Percentiles rank a stretch among this genome's conserved stretches.
phyloP scores from a whole-genome alignment of 352 stramenopile species.

The Phytopythium oedochilum region DNA sequence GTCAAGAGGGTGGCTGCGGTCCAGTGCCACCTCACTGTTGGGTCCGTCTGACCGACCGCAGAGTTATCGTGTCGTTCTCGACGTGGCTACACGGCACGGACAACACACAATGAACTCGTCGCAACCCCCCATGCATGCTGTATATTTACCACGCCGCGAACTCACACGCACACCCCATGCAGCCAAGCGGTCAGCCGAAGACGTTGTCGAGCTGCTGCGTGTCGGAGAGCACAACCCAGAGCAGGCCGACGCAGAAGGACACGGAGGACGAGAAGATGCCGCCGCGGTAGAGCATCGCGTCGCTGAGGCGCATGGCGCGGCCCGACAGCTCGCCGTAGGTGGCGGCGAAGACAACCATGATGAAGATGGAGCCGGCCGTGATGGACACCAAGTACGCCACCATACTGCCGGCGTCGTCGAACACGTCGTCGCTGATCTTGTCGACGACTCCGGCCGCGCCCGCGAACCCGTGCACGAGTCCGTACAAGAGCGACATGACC shows the following conservation, averaged over 20 bases:
- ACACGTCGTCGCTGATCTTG: constrained; percentile 67
- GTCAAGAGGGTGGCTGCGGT: background rate
- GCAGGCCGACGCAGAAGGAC: constrained; percentile 57
- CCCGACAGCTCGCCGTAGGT: constrained; percentile 71
- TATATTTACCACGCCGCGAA: no score
- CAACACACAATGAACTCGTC: background rate
- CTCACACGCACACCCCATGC: no score
- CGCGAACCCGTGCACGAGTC: constrained; percentile 76
- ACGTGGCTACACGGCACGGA: no score
- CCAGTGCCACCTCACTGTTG: background rate
- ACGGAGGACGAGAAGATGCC: constrained; percentile 45
- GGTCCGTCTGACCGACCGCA: no score
- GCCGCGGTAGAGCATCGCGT: constrained; percentile 34
- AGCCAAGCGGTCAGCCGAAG: constrained; percentile 35
- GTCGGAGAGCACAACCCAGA: constrained; percentile 67
- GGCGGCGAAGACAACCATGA: constrained; percentile 86
- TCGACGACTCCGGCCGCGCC: constrained; percentile 49
- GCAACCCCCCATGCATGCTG: no score
- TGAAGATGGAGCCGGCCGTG: constrained; percentile 75
- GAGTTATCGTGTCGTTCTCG: no score
- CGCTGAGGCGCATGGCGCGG: constrained; percentile 16
- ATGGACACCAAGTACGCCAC: constrained; percentile 82
- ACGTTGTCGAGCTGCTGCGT: constrained; percentile 57
- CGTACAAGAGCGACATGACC: constrained; percentile 54
- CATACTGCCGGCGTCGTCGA: constrained; percentile 38